Percentiles rank a stretch among this genome's conserved stretches.
Evolutionary conservation across 2,329 filamentous ascomycete species (phyloP).

Genomic region (Fusarium transvaalense): DNA sequence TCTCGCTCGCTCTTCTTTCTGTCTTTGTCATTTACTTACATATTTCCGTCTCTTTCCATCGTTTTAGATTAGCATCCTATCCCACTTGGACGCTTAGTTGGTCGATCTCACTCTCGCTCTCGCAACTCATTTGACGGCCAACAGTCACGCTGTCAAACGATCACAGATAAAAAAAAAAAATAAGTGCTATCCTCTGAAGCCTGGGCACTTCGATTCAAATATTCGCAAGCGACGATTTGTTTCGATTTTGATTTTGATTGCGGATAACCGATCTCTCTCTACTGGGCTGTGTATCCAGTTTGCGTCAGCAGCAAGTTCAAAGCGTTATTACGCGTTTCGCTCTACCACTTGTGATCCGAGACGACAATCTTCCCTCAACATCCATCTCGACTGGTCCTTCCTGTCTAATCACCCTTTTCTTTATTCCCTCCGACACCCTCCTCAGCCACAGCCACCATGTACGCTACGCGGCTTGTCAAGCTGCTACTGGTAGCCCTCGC

Average conservation of each 20-base stretch:
- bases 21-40: constrained; percentile 7
- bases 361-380: constrained; percentile 1
- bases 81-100: constrained; percentile 8
- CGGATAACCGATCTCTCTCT: constrained; percentile 10
- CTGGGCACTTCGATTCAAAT: constrained; percentile 18
- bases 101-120: constrained; percentile 38
- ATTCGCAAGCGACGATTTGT: constrained; percentile 7
- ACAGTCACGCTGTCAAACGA: constrained; percentile 14
- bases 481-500: constrained; percentile 64
- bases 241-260: constrained; percentile 9
- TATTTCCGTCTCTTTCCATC: constrained; percentile 8
- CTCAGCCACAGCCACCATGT: constrained; percentile 56
- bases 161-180: constrained; percentile 9
- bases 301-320: constrained; percentile 10
- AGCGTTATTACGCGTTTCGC: constrained; percentile 16
- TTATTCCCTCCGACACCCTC: background rate
- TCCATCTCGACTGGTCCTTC: constrained; percentile 6
- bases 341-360: constrained; percentile 12
- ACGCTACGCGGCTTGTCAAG: constrained; percentile 59
- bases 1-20: constrained; percentile 30
- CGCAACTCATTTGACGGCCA: constrained; percentile 29
- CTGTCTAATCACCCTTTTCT: constrained; percentile 3
- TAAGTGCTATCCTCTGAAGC: background rate
- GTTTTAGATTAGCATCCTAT: constrained; percentile 21
- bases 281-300: constrained; percentile 15